Conservation (phyloP, 1,139 yeast genomes). For the Kurtzmaniella quercitrusa region DNA sequence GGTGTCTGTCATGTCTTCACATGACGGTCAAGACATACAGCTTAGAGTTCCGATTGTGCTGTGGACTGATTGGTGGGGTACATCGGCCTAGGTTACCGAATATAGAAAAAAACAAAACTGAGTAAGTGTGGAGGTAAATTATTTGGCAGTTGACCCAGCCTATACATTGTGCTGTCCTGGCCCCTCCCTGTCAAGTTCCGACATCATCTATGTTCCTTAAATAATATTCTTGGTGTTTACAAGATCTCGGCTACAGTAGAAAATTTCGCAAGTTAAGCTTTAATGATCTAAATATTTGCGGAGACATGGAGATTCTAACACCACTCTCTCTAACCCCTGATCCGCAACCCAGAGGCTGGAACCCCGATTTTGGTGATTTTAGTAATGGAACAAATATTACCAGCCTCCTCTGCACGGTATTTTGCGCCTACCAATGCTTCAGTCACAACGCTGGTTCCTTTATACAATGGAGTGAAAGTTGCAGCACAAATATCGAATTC, state of each 20-base stretch:
- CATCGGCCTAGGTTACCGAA: no score
- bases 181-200: no score
- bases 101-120: no score
- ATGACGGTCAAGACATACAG: neutral
- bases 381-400: slow-evolving; percentile 74
- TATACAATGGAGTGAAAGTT: slow-evolving; percentile 84
- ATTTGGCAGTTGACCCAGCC: no score
- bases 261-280: neutral
- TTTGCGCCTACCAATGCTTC: slow-evolving; percentile 93
- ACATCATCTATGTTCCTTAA: no score
- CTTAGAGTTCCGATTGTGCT: no score
- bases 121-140: no score
- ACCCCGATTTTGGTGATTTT: slow-evolving; percentile 79
- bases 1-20: neutral
- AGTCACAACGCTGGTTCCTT: slow-evolving; percentile 59
- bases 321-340: slow-evolving; percentile 23
- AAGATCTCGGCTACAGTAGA: neutral
- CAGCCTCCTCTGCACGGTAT: slow-evolving; percentile 74
- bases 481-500: slow-evolving; percentile 88
- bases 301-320: neutral
- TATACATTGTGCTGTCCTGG: no score
- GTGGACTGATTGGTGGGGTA: no score
- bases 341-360: slow-evolving; percentile 91
- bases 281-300: neutral
- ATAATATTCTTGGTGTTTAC: no score